These are phyloP conservation scores for Francoa sonchifolia DNA, from an alignment of 441 rosid species.

Conservation along the genomic window DNA sequence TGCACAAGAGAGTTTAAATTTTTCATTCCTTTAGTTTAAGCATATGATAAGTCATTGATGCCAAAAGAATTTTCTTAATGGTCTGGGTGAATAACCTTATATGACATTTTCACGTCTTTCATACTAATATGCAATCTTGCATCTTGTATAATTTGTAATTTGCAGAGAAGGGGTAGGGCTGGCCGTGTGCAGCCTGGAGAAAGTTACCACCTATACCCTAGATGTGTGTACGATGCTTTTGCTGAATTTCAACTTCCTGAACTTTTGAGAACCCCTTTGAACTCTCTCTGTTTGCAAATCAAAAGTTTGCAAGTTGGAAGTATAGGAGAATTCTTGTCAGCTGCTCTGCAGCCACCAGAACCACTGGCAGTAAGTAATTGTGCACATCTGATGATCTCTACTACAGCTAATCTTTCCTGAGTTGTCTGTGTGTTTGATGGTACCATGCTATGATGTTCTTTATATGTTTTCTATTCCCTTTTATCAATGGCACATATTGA, in stretches of 20 bases:
- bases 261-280: conserved; percentile 93
- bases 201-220: conserved; percentile 90
- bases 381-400: neutral
- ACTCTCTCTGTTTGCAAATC: conserved; percentile 98
- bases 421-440: too few species aligned
- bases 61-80: neutral
- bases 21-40: neutral
- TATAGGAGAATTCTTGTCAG: conserved; percentile 84
- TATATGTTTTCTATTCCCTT: too few species aligned
- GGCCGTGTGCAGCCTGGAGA: conserved; percentile 96
- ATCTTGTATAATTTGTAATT: conserved; percentile 8
- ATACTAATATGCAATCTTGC: conserved; percentile 3
- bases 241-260: conserved; percentile 97
- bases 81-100: conserved; percentile 2
- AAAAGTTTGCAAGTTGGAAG: conserved; percentile 87
- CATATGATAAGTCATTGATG: conserved; percentile 1
- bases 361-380: conserved; percentile 66
- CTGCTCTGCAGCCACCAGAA: conserved; percentile 95
- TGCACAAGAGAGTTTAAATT: neutral
- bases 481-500: conserved; percentile 8
- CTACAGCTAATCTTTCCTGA: neutral
- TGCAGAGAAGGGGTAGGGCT: conserved; percentile 94
- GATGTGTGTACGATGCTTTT: conserved; percentile 87
- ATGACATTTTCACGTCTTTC: conserved; percentile 8
- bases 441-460: too few species aligned